A percentile compares a stretch with the other conserved stretches of the same genome.
Evolutionary conservation across 768 basidiomycete species (phyloP).

Genomic region (Rhodosporidiobolus odoratus): DNA sequence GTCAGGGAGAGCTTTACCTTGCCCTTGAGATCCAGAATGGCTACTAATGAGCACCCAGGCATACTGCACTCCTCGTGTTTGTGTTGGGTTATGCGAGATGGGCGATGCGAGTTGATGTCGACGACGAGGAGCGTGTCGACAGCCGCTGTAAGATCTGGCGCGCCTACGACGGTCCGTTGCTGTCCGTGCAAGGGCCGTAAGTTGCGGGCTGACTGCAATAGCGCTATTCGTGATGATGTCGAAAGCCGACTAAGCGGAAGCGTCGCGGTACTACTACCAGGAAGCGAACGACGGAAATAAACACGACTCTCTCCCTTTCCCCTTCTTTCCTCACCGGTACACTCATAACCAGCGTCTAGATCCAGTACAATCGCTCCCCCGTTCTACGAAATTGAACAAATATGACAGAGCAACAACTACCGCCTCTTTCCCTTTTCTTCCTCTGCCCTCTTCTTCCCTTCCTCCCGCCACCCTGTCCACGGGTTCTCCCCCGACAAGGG

Average conservation of each 20-base stretch:
- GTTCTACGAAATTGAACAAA: too few relatives aligned
- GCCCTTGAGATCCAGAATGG: slow-evolving; percentile 96
- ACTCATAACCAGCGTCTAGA: too few relatives aligned
- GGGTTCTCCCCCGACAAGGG: background rate
- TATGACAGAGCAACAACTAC: background rate
- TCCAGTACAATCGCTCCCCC: too few relatives aligned
- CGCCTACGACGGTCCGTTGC: too few relatives aligned
- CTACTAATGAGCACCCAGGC: slow-evolving; percentile 58
- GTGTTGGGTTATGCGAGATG: background rate
- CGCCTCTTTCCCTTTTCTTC: background rate
- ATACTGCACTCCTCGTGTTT: background rate
- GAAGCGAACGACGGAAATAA: too few relatives aligned
- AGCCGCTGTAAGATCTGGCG: too few relatives aligned
- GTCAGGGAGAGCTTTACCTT: slow-evolving; percentile 50
- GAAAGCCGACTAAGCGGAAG: too few relatives aligned
- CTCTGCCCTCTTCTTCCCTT: background rate
- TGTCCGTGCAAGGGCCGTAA: too few relatives aligned
- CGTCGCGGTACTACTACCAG: too few relatives aligned
- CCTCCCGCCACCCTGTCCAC: background rate
- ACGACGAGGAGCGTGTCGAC: background rate
- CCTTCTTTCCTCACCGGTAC: background rate
- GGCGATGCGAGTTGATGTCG: background rate
- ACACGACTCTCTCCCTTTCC: background rate
- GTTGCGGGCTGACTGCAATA: too few relatives aligned
- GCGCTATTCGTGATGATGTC: too few relatives aligned